Percentiles rank a stretch among this genome's conserved stretches.
Evolutionary conservation across 768 basidiomycete genomes (phyloP).

Genomic region (Ramaria sp.): DNA sequence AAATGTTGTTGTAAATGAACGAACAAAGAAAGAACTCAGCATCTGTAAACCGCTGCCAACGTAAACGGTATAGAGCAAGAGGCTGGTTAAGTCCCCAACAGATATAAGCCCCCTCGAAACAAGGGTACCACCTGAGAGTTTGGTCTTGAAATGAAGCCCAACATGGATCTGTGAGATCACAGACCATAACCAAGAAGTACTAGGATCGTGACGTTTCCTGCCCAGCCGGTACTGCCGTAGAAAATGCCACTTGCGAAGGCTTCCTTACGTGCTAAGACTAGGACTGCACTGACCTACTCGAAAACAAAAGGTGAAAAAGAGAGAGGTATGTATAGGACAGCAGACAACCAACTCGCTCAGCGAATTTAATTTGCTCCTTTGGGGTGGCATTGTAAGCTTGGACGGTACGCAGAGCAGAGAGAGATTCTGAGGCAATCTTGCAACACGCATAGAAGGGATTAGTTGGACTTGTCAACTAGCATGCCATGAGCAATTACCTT

Average conservation of each 20-base stretch:
- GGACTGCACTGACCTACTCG: constrained; percentile 40
- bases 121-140: constrained; percentile 65
- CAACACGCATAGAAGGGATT: not conserved
- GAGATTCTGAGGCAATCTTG: constrained; percentile 80
- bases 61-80: constrained; percentile 86
- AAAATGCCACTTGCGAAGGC: constrained; percentile 88
- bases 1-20: constrained; percentile 20
- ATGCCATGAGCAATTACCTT: constrained; percentile 27
- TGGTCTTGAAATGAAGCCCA: constrained; percentile 1
- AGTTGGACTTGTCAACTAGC: not conserved
- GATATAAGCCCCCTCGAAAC: constrained; percentile 83
- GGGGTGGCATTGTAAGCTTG: constrained; percentile 83
- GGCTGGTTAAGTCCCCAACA: constrained; percentile 83
- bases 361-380: constrained; percentile 71
- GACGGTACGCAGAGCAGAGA: constrained; percentile 78
- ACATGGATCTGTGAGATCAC: constrained; percentile 12
- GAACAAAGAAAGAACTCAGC: constrained; percentile 43
- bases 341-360: constrained; percentile 28
- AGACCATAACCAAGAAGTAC: constrained; percentile 84
- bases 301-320: not conserved
- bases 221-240: constrained; percentile 86
- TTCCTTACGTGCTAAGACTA: constrained; percentile 73
- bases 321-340: not conserved
- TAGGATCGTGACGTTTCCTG: constrained; percentile 86
- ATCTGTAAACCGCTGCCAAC: constrained; percentile 73